Evolutionary conservation across 2,329 filamentous ascomycete genomes (phyloP).

Genomic region (Albophoma yamanashiensis): DNA sequence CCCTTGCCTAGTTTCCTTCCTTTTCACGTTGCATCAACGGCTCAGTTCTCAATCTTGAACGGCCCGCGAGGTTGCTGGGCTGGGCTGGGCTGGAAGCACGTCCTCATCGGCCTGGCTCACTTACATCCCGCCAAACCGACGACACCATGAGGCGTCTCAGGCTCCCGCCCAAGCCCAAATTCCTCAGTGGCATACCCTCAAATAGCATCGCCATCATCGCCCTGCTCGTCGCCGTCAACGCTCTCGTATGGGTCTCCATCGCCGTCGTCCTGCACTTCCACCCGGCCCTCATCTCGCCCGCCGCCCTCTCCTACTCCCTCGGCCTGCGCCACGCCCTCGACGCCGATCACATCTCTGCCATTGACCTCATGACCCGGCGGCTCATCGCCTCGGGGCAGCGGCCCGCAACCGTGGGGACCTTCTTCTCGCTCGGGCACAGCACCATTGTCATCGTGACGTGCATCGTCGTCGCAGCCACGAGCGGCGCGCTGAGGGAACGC

Average conservation of each 20-base stretch:
- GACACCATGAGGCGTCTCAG: slow-evolving; percentile 11
- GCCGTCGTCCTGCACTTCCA: slow-evolving; percentile 43
- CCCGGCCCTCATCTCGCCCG: slow-evolving; percentile 61
- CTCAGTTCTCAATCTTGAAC: background rate
- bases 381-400: slow-evolving; percentile 76
- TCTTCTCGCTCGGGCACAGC: slow-evolving; percentile 87
- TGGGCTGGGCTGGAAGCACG: background rate
- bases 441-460: slow-evolving; percentile 89
- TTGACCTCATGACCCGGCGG: slow-evolving; percentile 88
- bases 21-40: background rate
- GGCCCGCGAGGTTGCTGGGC: background rate
- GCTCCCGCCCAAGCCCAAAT: slow-evolving; percentile 15
- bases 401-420: slow-evolving; percentile 87
- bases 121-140: background rate
- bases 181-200: slow-evolving; percentile 19
- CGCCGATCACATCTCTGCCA: slow-evolving; percentile 81
- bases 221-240: slow-evolving; percentile 39
- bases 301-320: slow-evolving; percentile 77
- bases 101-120: background rate
- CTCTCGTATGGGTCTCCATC: slow-evolving; percentile 41
- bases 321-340: slow-evolving; percentile 92
- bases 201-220: slow-evolving; percentile 37
- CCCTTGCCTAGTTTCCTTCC: background rate
- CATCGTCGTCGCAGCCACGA: slow-evolving; percentile 83
- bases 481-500: slow-evolving; percentile 66